These are phyloP conservation scores for Aspergillus quadrilineatus DNA, from an alignment of 2,329 filamentous ascomycete species.

Conservation along the genomic window DNA sequence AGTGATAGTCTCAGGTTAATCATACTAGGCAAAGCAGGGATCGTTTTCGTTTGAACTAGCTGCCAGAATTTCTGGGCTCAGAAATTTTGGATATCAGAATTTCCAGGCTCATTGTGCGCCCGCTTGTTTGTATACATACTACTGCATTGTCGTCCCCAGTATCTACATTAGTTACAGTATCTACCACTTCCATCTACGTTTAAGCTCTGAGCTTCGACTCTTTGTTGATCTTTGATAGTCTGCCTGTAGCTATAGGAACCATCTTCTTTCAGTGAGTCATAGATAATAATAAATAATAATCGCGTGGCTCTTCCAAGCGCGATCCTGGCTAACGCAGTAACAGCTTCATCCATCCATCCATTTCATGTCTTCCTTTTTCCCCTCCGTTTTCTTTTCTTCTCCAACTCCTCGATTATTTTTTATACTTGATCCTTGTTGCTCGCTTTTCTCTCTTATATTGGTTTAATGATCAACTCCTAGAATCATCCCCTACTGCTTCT, in stretches of 20 bases:
- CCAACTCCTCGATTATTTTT: not conserved
- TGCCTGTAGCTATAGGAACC: conserved; percentile 7
- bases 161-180: not conserved
- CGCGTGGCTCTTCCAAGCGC: conserved; percentile 3
- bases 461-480: conserved; percentile 2
- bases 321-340: conserved; percentile 6
- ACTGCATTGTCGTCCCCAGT: not conserved
- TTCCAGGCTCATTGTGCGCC: conserved; percentile 12
- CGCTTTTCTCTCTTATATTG: conserved; percentile 5
- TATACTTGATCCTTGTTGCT: not conserved
- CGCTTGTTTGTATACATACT: not conserved
- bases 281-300: conserved; percentile 11
- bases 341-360: conserved; percentile 1
- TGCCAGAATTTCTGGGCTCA: conserved; percentile 4
- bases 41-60: not conserved
- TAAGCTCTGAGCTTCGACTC: not conserved
- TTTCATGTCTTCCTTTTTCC: not conserved
- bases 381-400: conserved; percentile 8
- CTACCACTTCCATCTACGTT: not conserved
- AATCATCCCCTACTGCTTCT: conserved; percentile 1
- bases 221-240: not conserved
- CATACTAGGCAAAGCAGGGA: conserved; percentile 5
- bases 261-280: conserved; percentile 6
- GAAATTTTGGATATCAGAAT: conserved; percentile 3
- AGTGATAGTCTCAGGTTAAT: conserved; percentile 10